These are phyloP conservation scores for Anaeromyces robustus DNA, from an alignment of 192 early-diverging fungal genomes.

Conservation along the genomic window DNA sequence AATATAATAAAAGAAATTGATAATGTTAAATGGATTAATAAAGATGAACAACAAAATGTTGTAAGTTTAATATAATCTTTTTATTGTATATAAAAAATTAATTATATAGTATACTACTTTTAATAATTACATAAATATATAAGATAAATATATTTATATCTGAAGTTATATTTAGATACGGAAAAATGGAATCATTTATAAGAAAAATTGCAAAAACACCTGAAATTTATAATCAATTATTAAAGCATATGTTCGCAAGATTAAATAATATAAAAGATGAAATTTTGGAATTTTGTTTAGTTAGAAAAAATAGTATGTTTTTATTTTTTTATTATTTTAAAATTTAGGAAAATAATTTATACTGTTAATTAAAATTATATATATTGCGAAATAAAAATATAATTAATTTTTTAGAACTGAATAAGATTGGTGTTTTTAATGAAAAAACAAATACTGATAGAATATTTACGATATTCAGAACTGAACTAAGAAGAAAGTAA, in stretches of 20 bases:
- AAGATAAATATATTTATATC: not conserved
- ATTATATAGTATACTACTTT: no score
- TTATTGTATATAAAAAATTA: no score
- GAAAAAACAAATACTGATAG: not conserved
- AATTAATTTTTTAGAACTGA: not conserved
- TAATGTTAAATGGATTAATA: not conserved
- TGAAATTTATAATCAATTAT: not conserved
- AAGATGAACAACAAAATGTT: not conserved
- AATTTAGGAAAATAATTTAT: no score
- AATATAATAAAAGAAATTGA: not conserved
- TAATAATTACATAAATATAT: no score
- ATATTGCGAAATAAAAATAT: no score
- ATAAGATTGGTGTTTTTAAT: not conserved
- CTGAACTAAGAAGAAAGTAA: not conserved
- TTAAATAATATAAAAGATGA: not conserved
- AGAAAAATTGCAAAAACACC: not conserved
- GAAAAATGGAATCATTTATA: not conserved
- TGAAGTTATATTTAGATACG: not conserved
- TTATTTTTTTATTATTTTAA: no score
- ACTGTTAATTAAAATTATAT: no score
- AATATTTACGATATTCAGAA: not conserved
- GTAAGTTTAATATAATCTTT: not conserved
- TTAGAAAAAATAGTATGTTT: not conserved
- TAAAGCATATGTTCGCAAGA: not conserved
- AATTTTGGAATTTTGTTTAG: not conserved